Conservation (phyloP, 805 yeast species). For the Kuraishia floccosa region DNA sequence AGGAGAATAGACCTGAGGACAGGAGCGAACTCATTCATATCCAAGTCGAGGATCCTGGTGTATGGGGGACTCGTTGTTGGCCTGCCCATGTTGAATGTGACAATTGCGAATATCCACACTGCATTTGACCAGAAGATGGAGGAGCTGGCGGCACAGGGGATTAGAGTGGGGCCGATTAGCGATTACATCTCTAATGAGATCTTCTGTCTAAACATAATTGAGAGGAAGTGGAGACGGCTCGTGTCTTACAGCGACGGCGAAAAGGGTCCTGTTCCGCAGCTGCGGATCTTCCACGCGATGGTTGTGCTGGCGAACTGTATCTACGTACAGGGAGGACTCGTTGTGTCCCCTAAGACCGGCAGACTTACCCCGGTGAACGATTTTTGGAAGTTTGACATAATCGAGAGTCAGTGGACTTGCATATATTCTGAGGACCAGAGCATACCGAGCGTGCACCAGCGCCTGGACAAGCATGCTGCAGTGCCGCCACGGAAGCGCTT, state of each 20-base stretch:
- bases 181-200: constrained; percentile 50
- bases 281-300: constrained; percentile 53
- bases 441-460: constrained; percentile 17
- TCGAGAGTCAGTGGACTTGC: constrained; percentile 40
- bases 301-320: constrained; percentile 35
- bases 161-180: constrained; percentile 7
- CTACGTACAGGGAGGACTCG: constrained; percentile 58
- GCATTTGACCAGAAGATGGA: constrained; percentile 23
- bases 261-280: constrained; percentile 18
- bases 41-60: constrained; percentile 49
- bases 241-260: constrained; percentile 11
- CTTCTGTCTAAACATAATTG: constrained; percentile 47
- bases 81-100: constrained; percentile 29
- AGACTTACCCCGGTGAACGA: constrained; percentile 44
- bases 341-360: constrained; percentile 22
- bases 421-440: constrained; percentile 27
- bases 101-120: constrained; percentile 24
- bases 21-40: constrained; percentile 51
- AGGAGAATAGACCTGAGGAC: constrained; percentile 49
- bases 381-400: constrained; percentile 55
- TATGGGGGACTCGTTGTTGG: constrained; percentile 63
- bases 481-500: constrained; percentile 33
- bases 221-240: constrained; percentile 44
- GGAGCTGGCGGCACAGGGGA: constrained; percentile 2
- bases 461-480: constrained; percentile 11